Evolutionary conservation across 2,329 filamentous ascomycete genomes (phyloP).

Genomic region (Fusarium chuoi): DNA sequence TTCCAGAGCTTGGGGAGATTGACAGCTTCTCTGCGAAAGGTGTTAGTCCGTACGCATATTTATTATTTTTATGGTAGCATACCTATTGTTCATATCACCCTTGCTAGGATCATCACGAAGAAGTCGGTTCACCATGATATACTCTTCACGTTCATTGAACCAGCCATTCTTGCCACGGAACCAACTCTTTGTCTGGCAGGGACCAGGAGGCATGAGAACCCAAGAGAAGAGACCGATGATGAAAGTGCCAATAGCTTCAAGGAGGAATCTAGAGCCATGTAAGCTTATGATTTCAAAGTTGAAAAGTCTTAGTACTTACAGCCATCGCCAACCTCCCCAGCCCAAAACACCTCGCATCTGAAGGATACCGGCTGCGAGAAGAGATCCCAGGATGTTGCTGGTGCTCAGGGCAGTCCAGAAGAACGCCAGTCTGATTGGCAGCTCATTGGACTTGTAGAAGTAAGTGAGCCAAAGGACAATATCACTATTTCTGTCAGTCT

Average conservation of each 20-base stretch:
- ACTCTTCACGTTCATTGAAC: slow-evolving; percentile 70
- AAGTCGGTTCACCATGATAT: slow-evolving; percentile 70
- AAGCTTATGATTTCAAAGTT: background rate
- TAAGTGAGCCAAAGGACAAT: slow-evolving; percentile 77
- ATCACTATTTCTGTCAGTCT: slow-evolving; percentile 35
- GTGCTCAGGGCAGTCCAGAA: slow-evolving; percentile 77
- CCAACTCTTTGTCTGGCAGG: slow-evolving; percentile 63
- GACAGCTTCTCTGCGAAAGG: slow-evolving; percentile 51
- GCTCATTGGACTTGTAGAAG: slow-evolving; percentile 77
- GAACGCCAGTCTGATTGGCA: slow-evolving; percentile 72
- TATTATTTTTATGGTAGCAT: background rate
- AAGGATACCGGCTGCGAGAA: slow-evolving; percentile 57
- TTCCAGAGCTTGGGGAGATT: slow-evolving; percentile 56
- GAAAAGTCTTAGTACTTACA: slow-evolving; percentile 35
- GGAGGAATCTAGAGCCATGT: slow-evolving; percentile 52
- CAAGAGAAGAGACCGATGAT: slow-evolving; percentile 56
- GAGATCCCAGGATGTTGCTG: slow-evolving; percentile 63
- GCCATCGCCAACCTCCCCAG: slow-evolving; percentile 54
- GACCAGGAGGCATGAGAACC: slow-evolving; percentile 58
- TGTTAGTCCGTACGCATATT: slow-evolving; percentile 29
- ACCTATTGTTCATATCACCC: slow-evolving; percentile 69
- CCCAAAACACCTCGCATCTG: slow-evolving; percentile 51
- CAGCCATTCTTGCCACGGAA: slow-evolving; percentile 68
- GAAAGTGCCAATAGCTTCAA: slow-evolving; percentile 60
- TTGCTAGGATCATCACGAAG: slow-evolving; percentile 70